These are phyloP conservation scores for Monosporascus sp. DNA, from an alignment of 2,329 filamentous ascomycete species.

Conservation along the genomic window DNA sequence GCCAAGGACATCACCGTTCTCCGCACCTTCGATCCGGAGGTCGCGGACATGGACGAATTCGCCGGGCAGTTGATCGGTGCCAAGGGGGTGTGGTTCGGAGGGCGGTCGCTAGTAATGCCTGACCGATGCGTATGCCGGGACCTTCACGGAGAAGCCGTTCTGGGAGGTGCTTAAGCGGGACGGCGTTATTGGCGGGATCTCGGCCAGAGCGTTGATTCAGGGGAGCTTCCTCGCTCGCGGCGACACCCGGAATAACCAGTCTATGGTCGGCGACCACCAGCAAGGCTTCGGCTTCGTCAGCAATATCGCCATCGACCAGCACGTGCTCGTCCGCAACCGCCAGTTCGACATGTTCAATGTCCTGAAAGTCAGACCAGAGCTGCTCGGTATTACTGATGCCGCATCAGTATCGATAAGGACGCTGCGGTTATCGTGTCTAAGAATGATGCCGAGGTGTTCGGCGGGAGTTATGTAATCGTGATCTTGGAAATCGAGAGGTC, in stretches of 20 bases:
- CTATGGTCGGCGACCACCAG: constrained; percentile 27
- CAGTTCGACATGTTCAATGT: constrained; percentile 31
- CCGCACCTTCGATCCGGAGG: constrained; percentile 26
- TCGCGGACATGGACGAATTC: constrained; percentile 28
- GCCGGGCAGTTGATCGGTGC: constrained; percentile 20
- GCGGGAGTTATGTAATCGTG: constrained; percentile 24
- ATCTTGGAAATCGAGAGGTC: constrained; percentile 22
- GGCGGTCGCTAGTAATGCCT: constrained; percentile 29
- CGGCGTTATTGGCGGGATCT: constrained; percentile 24
- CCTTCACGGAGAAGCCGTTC: constrained; percentile 23
- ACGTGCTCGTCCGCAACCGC: constrained; percentile 26
- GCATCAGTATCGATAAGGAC: constrained; percentile 27
- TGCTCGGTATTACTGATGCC: no score
- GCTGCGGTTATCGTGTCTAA: constrained; percentile 26
- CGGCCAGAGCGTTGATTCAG: constrained; percentile 28
- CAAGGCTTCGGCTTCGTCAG: constrained; percentile 27
- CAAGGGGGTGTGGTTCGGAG: constrained; percentile 26
- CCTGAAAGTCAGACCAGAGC: constrained; percentile 23
- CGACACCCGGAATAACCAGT: constrained; percentile 26
- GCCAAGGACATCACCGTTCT: constrained; percentile 24
- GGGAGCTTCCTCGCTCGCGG: constrained; percentile 27
- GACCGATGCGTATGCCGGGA: constrained; percentile 29
- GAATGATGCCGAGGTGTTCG: constrained; percentile 22
- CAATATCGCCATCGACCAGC: constrained; percentile 26
- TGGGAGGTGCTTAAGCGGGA: constrained; percentile 22